Evolutionary conservation across 768 basidiomycete genomes (phyloP), one percentile per base, ranked within the genome.

Genomic region (Podaxis sp.): DNA sequence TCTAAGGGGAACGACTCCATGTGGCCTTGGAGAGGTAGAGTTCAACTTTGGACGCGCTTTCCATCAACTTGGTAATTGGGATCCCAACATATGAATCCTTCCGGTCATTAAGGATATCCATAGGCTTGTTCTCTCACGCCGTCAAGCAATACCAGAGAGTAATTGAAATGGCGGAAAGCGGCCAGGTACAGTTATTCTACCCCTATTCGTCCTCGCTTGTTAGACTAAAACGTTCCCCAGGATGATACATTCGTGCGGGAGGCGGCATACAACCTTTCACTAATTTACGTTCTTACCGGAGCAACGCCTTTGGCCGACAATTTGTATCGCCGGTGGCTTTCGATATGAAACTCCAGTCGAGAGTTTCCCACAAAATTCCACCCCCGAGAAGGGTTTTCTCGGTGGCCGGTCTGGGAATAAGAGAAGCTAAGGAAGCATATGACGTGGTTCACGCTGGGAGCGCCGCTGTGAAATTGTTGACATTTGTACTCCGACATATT

Each of bases 31-130:
- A 29, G 96, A 98, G 73, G 88, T 96, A 3, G 93, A 99, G 62
- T 98, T 85, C 72, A 99, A 99, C 73, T 92, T 96, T 70, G 96
- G 90, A 0, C 81, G 96, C 51, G 85, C 87, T 1, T 98, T 97
- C 71, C 96, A 98, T 70, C 91, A 95, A 63, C 79, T 97, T n/a
- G 92, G 94, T 94, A 64, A 59, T 82, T 68, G 19, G 22, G 2
- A 17, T 33, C 41, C 36, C 52, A n/a, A 29, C 46, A 12, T 25
- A 49, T 43, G 37, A 6, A 7, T 49, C 46, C 29, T 13, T 61
- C 53, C 19, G 41, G 27, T 37, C 55, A 41, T 38, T 54, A 36
- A 29, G 63, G 1, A 22, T 43, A 22, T 15, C 5, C 29, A 17
- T 66, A 96, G 96, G 93, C 3, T 73, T 98, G 12, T 83, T 88